Evolutionary conservation across 345 rosid species (phyloP).

Genomic region (Pugionium cornutum): DNA sequence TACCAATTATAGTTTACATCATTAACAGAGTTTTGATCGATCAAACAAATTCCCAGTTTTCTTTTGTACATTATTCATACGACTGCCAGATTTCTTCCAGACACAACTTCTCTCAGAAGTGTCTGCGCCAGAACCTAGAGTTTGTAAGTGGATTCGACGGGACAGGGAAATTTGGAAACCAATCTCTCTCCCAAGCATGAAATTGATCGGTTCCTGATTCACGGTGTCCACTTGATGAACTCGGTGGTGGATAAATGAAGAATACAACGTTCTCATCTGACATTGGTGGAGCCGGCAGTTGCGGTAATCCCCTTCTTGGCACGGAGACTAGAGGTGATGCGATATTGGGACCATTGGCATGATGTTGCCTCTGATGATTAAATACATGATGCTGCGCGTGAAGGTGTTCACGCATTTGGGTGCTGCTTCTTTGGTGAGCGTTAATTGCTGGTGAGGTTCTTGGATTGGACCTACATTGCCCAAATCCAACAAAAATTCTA

Average conservation of each 20-base stretch:
- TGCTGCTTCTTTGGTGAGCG: conserved; percentile 50
- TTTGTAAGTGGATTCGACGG: conserved; percentile 22
- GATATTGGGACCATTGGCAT: conserved; percentile 45
- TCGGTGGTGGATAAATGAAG: conserved; percentile 50
- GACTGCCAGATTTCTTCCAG: conserved; percentile 29
- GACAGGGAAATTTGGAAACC: conserved; percentile 38
- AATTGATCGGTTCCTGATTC: conserved; percentile 45
- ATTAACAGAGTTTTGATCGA: conserved; percentile 33
- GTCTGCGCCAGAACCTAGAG: conserved; percentile 40
- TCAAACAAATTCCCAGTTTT: conserved; percentile 37
- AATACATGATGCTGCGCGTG: conserved; percentile 47
- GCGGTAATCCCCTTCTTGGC: conserved; percentile 53
- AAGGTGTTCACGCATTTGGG: conserved; percentile 50
- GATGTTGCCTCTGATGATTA: conserved; percentile 51
- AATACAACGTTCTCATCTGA: conserved; percentile 52
- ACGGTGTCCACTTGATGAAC: conserved; percentile 47
- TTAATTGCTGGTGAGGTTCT: conserved; percentile 49
- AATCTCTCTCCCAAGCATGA: conserved; percentile 46
- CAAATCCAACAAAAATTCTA: conserved; percentile 2
- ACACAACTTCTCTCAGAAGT: conserved; percentile 31
- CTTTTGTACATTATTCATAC: conserved; percentile 38
- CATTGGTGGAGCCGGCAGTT: conserved; percentile 32
- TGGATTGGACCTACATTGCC: conserved; percentile 51
- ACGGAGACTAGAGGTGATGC: conserved; percentile 43
- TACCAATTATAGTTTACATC: conserved; percentile 37